A percentile compares a stretch with the other conserved stretches of the same genome.
Evolutionary conservation across 208 protist genomes (phyloP).

Genomic region (Herpetomonas muscarum): DNA sequence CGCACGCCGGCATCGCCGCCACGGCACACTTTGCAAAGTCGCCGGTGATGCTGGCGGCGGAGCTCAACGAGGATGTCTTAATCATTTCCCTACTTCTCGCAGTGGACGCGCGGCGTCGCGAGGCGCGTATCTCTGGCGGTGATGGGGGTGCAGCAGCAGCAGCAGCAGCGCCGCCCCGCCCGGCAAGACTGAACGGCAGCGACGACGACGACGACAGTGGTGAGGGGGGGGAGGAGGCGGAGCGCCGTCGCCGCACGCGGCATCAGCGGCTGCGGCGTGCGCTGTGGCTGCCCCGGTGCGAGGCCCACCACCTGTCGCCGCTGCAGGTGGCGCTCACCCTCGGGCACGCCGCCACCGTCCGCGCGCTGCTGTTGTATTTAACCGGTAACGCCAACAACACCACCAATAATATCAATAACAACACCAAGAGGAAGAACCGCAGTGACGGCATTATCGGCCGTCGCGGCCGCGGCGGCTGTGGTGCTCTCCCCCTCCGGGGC

Average conservation of each 20-base stretch:
- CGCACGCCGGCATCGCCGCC: slow-evolving; percentile 25
- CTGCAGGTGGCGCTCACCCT: slow-evolving; percentile 30
- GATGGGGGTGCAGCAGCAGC: no score
- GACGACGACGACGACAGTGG: neutral
- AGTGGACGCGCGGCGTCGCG: slow-evolving; percentile 11
- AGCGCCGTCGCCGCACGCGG: neutral
- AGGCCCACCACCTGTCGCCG: slow-evolving; percentile 20
- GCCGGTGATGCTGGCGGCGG: slow-evolving; percentile 29
- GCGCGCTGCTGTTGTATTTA: slow-evolving; percentile 4
- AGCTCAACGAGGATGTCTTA: slow-evolving; percentile 21
- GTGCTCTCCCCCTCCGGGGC: neutral
- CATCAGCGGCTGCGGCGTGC: neutral
- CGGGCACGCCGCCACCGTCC: slow-evolving; percentile 17
- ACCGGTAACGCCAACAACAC: neutral
- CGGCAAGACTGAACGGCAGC: neutral
- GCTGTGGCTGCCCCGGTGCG: slow-evolving; percentile 19
- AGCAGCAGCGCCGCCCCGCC: no score
- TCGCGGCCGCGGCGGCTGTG: neutral
- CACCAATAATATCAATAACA: neutral
- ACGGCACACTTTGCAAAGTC: slow-evolving; percentile 21
- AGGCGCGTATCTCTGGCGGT: neutral
- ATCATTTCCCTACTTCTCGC: slow-evolving; percentile 32
- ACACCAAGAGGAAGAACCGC: neutral
- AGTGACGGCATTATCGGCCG: neutral
- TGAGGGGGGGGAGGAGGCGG: neutral